Evolutionary conservation across 106 monocot species (phyloP).

Genomic region (Dendrobium catenatum): DNA sequence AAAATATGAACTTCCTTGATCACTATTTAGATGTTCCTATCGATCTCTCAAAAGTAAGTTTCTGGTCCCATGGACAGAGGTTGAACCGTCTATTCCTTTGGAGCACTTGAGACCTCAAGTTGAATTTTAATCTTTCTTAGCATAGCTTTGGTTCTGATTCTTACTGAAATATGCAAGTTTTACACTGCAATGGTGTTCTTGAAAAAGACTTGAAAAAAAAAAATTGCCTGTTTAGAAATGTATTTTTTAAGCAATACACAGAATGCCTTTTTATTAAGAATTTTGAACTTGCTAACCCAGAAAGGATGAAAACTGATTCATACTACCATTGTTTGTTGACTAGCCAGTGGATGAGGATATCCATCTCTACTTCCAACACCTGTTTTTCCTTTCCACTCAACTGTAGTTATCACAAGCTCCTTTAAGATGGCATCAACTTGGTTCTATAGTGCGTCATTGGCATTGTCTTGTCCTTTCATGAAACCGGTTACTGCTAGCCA

Average conservation of each 20-base stretch:
- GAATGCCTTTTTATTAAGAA: not conserved
- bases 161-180: not conserved
- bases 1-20: slow-evolving; percentile 98
- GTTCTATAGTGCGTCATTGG: no score
- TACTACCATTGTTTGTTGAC: no score
- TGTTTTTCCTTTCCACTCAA: no score
- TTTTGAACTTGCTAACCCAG: no score
- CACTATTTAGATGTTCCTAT: slow-evolving; percentile 99
- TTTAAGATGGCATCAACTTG: no score
- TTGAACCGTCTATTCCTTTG: not conserved
- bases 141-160: not conserved
- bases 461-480: no score
- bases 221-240: not conserved
- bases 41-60: slow-evolving; percentile 82
- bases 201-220: not conserved
- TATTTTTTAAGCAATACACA: not conserved
- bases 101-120: not conserved
- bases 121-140: not conserved
- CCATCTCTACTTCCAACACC: no score
- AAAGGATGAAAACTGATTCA: no score
- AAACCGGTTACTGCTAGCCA: no score
- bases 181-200: not conserved
- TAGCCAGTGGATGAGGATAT: no score
- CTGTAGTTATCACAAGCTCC: no score
- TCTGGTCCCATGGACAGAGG: not conserved